Percentiles rank a stretch among this genome's conserved stretches.
Conservation (phyloP, 2,329 filamentous ascomycete genomes). For the Colletotrichum sp. region DNA sequence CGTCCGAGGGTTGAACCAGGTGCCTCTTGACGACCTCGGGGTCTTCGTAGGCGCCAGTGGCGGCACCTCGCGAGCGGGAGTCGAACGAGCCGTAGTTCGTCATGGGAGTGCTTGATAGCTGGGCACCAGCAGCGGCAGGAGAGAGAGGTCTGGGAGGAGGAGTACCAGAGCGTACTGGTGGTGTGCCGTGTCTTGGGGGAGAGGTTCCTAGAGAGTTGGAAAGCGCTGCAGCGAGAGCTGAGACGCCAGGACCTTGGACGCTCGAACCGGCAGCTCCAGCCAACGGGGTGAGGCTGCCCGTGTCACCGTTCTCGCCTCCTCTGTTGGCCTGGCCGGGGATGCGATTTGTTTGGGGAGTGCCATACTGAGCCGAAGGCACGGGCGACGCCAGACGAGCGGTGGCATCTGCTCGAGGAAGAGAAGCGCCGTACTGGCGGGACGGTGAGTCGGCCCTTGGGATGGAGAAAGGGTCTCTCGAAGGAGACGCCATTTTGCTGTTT, state of each 20-base stretch:
- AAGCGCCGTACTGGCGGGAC: conserved; percentile 45
- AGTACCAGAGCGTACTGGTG: conserved; percentile 63
- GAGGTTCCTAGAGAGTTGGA: conserved; percentile 75
- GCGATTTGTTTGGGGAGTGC: conserved; percentile 48
- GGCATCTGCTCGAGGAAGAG: conserved; percentile 59
- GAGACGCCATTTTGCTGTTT: conserved; percentile 37
- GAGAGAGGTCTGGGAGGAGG: conserved; percentile 48
- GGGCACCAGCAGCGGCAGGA: conserved; percentile 48
- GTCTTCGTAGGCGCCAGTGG: conserved; percentile 76
- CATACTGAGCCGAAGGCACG: conserved; percentile 45
- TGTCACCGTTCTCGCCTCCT: conserved; percentile 42
- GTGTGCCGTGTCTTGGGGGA: conserved; percentile 73
- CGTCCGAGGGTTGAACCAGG: conserved; percentile 72
- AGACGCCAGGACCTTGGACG: conserved; percentile 79
- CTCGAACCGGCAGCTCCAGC: conserved; percentile 66
- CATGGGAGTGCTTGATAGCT: conserved; percentile 52
- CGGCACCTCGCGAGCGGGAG: conserved; percentile 60
- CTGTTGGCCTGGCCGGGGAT: conserved; percentile 40
- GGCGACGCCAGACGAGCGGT: conserved; percentile 68
- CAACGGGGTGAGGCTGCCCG: conserved; percentile 64
- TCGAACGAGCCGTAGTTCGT: conserved; percentile 90
- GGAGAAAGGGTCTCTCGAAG: conserved; percentile 41
- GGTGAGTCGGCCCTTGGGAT: conserved; percentile 33
- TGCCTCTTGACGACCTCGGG: conserved; percentile 91
- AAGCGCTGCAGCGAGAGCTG: conserved; percentile 87